These are phyloP conservation scores for Kodamaea sagamina DNA, from an alignment of 805 yeast species.

Conservation along the genomic window DNA sequence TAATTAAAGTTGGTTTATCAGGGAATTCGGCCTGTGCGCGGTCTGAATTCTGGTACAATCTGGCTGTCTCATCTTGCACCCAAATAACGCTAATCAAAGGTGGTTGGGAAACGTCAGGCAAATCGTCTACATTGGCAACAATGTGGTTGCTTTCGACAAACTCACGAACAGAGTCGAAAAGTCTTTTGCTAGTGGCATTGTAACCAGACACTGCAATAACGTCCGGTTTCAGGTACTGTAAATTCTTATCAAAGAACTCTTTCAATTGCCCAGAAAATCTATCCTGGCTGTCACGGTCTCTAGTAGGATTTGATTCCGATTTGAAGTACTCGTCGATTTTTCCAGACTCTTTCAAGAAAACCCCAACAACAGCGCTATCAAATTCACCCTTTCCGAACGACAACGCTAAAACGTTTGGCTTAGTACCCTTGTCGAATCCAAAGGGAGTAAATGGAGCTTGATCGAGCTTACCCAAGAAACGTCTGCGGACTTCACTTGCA, in stretches of 20 bases:
- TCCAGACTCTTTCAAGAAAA: conserved; percentile 76
- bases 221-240: conserved; percentile 64
- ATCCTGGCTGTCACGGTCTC: conserved; percentile 45
- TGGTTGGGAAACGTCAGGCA: conserved; percentile 40
- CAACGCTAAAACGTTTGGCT: conserved; percentile 79
- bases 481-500: conserved; percentile 66
- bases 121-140: conserved; percentile 51
- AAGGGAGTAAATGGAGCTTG: conserved; percentile 93
- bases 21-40: conserved; percentile 79
- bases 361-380: conserved; percentile 85
- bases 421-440: conserved; percentile 74
- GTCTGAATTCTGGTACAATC: conserved; percentile 78
- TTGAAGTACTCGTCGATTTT: conserved; percentile 74
- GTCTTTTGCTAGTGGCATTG: conserved; percentile 66
- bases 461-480: conserved; percentile 71
- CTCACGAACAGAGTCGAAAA: conserved; percentile 56
- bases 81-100: conserved; percentile 70
- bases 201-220: conserved; percentile 89
- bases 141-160: conserved; percentile 60
- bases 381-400: conserved; percentile 85
- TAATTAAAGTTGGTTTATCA: conserved; percentile 75
- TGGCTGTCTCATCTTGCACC: conserved; percentile 92
- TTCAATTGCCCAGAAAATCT: conserved; percentile 62
- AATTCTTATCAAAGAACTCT: conserved; percentile 61
- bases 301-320: conserved; percentile 69